phyloP scores from a whole-genome alignment of 1,284 basidiomycete species.

The Phellinidium pouzarii region DNA sequence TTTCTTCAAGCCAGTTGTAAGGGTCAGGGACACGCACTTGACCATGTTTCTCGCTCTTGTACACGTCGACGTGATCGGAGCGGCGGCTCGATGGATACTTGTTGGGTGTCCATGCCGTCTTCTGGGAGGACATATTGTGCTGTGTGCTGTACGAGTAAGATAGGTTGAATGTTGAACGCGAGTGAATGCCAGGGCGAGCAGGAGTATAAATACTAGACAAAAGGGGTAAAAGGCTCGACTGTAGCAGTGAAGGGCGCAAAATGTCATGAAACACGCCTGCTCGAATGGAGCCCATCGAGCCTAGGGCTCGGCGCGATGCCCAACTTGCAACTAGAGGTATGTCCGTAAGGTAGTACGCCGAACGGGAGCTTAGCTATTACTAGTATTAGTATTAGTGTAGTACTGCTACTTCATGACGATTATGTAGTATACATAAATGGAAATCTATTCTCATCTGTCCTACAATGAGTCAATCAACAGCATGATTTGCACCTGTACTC shows the following conservation, averaged over 20 bases:
- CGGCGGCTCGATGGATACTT: conserved; percentile 58
- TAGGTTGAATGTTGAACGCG: neutral
- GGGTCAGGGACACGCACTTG: conserved; percentile 61
- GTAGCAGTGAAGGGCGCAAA: neutral
- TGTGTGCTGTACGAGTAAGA: neutral
- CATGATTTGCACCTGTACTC: no score
- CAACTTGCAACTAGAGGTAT: no score
- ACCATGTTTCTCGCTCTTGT: conserved; percentile 56
- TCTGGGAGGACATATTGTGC: conserved; percentile 23
- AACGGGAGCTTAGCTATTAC: no score
- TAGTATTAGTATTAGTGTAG: no score
- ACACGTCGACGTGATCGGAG: conserved; percentile 59
- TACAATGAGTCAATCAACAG: no score
- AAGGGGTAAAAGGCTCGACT: no score
- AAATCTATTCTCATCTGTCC: no score
- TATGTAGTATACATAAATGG: no score
- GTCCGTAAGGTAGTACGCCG: no score
- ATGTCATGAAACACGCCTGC: conserved; percentile 1
- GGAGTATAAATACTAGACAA: no score
- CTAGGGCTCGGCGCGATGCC: no score
- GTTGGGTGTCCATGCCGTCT: conserved; percentile 36
- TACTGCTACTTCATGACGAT: no score
- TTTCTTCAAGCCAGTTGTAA: conserved; percentile 66
- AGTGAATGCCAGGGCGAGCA: neutral
- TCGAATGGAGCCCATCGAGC: conserved; percentile 11